Evolutionary conservation across 2,329 filamentous ascomycete genomes (phyloP).

Genomic region (Colletotrichum paranaense): DNA sequence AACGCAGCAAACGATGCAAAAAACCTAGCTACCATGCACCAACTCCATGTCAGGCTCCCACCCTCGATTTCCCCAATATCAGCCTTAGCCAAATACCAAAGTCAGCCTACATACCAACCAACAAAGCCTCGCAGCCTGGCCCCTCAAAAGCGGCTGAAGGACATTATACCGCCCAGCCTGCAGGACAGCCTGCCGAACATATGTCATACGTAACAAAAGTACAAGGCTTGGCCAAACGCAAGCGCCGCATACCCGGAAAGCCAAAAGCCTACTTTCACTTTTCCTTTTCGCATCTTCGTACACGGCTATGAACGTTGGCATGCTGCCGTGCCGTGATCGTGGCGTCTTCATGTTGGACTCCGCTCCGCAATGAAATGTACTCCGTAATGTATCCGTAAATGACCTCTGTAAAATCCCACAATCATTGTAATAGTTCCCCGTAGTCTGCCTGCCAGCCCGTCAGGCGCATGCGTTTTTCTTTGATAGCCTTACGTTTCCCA

Average conservation of each 20-base stretch:
- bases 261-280: not conserved
- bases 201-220: not conserved
- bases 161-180: not conserved
- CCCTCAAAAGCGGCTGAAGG: not conserved
- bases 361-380: not conserved
- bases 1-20: not conserved
- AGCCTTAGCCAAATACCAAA: not conserved
- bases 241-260: not conserved
- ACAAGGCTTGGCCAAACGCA: not conserved
- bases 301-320: not conserved
- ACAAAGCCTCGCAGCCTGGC: not conserved
- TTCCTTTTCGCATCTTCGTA: too few relatives aligned
- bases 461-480: not conserved
- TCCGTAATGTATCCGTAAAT: not conserved
- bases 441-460: not conserved
- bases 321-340: not conserved
- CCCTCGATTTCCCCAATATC: too few relatives aligned
- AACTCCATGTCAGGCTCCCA: too few relatives aligned
- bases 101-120: not conserved
- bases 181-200: not conserved
- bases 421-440: not conserved
- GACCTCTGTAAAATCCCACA: not conserved
- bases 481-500: not conserved
- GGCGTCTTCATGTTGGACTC: not conserved
- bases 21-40: not conserved